Conservation (phyloP, 148 eudicot species). For the Talinum fruticosum region DNA sequence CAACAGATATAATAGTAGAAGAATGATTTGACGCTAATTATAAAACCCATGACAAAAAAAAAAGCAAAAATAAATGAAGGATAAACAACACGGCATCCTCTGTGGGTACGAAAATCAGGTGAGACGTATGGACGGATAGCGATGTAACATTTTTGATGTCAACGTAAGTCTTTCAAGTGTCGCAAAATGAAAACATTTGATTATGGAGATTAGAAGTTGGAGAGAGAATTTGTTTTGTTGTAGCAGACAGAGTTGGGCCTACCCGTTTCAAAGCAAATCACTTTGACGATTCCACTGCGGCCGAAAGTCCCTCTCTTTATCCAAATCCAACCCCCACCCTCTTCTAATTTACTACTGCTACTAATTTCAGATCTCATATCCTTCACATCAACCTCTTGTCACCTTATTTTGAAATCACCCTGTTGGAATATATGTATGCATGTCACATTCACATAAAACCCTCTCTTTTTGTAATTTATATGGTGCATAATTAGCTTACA, state of each 20-base stretch:
- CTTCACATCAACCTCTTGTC: background rate
- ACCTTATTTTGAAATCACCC: too few species aligned
- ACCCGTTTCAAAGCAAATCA: background rate
- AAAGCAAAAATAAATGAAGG: too few species aligned
- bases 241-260: background rate
- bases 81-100: background rate
- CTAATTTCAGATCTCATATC: background rate
- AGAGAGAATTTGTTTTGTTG: background rate
- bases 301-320: background rate
- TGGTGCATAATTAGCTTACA: too few species aligned
- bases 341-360: background rate
- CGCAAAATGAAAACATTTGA: too few species aligned
- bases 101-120: background rate
- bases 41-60: too few species aligned
- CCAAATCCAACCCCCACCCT: background rate
- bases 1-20: too few species aligned
- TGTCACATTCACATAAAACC: too few species aligned
- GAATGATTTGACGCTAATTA: too few species aligned
- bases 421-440: too few species aligned
- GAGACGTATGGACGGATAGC: background rate
- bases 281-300: conserved; percentile 5
- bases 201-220: background rate
- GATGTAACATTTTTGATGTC: background rate
- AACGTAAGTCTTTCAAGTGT: background rate
- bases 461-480: too few species aligned